These are phyloP conservation scores for Zygoascus tannicola DNA, from an alignment of 805 yeast genomes.

Conservation along the genomic window DNA sequence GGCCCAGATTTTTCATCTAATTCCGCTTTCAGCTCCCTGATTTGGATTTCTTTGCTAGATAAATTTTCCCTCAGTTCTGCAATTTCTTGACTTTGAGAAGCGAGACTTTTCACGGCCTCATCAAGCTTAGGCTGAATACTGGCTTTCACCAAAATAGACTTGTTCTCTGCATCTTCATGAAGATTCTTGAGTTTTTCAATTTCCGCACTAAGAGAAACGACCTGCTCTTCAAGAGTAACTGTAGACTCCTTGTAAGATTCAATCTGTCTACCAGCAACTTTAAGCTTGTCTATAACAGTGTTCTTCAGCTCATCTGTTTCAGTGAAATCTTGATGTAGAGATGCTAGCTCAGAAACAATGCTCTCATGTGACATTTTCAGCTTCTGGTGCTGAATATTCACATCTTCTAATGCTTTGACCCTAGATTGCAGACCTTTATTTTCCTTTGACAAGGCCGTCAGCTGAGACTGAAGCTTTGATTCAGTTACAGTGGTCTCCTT, in stretches of 20 bases:
- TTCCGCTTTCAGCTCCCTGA: too few relatives aligned
- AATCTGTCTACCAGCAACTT: constrained; percentile 33
- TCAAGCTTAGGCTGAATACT: not conserved
- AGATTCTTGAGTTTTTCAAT: not conserved
- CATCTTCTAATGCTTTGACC: constrained; percentile 3
- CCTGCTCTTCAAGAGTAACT: not conserved
- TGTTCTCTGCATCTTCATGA: not conserved
- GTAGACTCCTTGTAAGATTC: constrained; percentile 19
- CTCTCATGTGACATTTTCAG: constrained; percentile 14
- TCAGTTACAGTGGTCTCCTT: constrained; percentile 10
- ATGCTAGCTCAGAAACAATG: constrained; percentile 16
- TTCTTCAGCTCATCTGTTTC: constrained; percentile 29
- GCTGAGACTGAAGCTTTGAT: constrained; percentile 17
- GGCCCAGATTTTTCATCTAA: too few relatives aligned
- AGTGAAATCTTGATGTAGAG: constrained; percentile 20
- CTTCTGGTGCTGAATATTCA: not conserved
- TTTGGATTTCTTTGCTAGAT: too few relatives aligned
- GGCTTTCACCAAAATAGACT: not conserved
- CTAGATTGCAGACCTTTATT: not conserved
- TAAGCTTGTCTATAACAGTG: constrained; percentile 38
- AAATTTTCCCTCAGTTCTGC: too few relatives aligned
- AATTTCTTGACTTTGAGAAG: not conserved
- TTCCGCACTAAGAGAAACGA: too few relatives aligned
- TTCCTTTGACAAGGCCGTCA: constrained; percentile 19
- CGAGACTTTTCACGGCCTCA: not conserved